phyloP scores from a whole-genome alignment of 768 basidiomycete species.

The Termitomyces sp. region DNA sequence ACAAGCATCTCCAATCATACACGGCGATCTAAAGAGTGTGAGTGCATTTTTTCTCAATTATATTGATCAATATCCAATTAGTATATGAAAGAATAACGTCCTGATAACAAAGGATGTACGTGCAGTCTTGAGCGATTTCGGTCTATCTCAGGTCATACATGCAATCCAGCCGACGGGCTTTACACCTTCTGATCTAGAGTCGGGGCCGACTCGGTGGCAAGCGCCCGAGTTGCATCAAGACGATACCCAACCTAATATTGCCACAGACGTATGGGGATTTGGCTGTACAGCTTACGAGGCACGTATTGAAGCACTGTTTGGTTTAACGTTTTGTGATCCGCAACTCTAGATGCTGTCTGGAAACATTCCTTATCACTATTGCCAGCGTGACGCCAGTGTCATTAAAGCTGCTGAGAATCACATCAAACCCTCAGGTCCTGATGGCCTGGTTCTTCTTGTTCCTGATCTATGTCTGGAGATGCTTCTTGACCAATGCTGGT shows the following conservation, averaged over 20 bases:
- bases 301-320: not conserved
- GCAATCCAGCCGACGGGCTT: slow-evolving; percentile 22
- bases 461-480: not conserved
- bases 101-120: slow-evolving; percentile 33
- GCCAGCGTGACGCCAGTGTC: slow-evolving; percentile 8
- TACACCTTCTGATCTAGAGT: slow-evolving; percentile 22
- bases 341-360: slow-evolving; percentile 4
- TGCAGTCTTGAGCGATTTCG: slow-evolving; percentile 41
- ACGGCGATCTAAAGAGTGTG: slow-evolving; percentile 25
- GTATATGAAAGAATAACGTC: slow-evolving; percentile 33
- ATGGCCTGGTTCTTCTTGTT: not conserved
- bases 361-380: slow-evolving; percentile 10
- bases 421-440: slow-evolving; percentile 10
- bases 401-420: slow-evolving; percentile 7
- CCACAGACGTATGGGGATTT: slow-evolving; percentile 30
- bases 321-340: not conserved
- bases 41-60: not conserved
- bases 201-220: slow-evolving; percentile 27
- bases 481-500: slow-evolving; percentile 10
- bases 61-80: not conserved
- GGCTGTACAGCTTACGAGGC: slow-evolving; percentile 31
- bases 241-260: slow-evolving; percentile 17
- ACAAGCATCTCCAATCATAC: slow-evolving; percentile 27
- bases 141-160: slow-evolving; percentile 30
- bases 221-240: slow-evolving; percentile 27